These are phyloP conservation scores for Microstegium vimineum DNA, from an alignment of 176 grass and related monocot genomes.

Conservation along the genomic window DNA sequence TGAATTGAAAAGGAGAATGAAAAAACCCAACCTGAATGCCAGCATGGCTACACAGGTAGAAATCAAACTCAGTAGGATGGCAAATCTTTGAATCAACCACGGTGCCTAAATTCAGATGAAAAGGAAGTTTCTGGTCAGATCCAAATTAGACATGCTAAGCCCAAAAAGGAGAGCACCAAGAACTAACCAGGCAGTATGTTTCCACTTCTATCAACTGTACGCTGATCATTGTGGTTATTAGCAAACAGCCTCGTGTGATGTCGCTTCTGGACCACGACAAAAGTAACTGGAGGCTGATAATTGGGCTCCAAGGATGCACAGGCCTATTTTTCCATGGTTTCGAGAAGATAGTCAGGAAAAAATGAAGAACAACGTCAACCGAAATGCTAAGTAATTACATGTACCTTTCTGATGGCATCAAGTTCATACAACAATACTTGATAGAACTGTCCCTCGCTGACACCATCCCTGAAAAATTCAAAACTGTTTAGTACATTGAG, in stretches of 20 bases:
- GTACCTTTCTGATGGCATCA: conserved; percentile 94
- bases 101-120: conserved; percentile 51
- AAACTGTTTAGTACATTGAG: not conserved
- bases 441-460: conserved; percentile 94
- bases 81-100: conserved; percentile 97
- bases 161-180: not conserved
- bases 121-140: not conserved
- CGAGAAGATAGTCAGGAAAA: not conserved
- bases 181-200: conserved; percentile 95
- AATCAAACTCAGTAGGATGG: conserved; percentile 98
- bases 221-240: conserved; percentile 80
- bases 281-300: conserved; percentile 97
- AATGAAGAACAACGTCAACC: not conserved
- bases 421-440: conserved; percentile 96
- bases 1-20: not conserved
- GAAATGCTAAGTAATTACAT: not conserved
- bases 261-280: conserved; percentile 95
- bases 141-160: not conserved
- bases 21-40: conserved; percentile 74
- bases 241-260: conserved; percentile 95
- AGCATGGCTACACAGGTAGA: conserved; percentile 95
- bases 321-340: conserved; percentile 45
- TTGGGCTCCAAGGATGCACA: conserved; percentile 92
- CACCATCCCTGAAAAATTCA: conserved; percentile 75
- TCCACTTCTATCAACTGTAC: conserved; percentile 76